A percentile compares a stretch with the other conserved stretches of the same genome.
phyloP scores from a whole-genome alignment of 2,329 filamentous ascomycete genomes.

The Bipolaris gigantea region DNA sequence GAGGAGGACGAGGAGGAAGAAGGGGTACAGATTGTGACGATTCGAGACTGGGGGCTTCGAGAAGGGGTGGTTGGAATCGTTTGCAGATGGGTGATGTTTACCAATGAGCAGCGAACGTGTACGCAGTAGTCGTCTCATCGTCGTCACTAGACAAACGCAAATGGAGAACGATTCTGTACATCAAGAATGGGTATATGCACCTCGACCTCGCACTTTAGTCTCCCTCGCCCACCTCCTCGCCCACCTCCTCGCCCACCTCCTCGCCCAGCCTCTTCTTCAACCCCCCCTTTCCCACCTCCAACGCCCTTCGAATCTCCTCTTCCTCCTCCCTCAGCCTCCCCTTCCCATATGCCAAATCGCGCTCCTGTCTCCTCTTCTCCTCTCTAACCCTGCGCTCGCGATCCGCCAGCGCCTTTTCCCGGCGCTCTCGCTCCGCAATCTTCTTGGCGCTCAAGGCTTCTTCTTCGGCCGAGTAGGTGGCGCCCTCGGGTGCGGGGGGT shows the following conservation, averaged over 20 bases:
- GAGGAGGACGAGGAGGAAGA: no score
- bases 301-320: conserved; percentile 67
- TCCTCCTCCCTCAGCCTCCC: conserved; percentile 67
- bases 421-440: conserved; percentile 44
- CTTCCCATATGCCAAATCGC: conserved; percentile 63
- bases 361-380: conserved; percentile 62
- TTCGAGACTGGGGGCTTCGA: no score
- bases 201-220: no score
- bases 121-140: no score
- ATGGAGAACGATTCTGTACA: no score
- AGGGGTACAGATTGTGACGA: no score
- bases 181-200: no score
- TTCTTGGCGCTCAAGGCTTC: conserved; percentile 53
- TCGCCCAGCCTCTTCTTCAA: conserved; percentile 62
- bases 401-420: conserved; percentile 69
- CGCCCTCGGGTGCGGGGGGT: conserved; percentile 58
- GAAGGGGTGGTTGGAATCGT: no score
- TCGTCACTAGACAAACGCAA: no score
- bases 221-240: no score
- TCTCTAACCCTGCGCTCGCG: conserved; percentile 64
- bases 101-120: no score
- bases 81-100: no score
- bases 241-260: not conserved
- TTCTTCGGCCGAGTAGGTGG: conserved; percentile 50
- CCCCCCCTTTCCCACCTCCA: conserved; percentile 69